Percentiles rank a stretch among this genome's conserved stretches.
Evolutionary conservation across 202 grass and related monocot species (phyloP).

Genomic region (Digitaria exilis): DNA sequence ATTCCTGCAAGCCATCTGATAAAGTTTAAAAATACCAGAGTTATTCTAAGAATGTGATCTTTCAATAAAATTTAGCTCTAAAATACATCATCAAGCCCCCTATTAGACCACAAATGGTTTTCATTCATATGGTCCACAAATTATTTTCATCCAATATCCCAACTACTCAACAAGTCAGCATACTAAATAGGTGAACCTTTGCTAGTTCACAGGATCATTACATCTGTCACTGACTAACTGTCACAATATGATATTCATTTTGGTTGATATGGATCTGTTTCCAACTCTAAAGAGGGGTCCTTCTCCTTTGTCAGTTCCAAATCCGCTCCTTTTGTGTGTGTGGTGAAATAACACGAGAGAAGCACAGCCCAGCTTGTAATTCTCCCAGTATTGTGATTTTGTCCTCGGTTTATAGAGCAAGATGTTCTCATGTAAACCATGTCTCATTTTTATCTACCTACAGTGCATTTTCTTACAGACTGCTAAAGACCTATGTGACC

Average conservation of each 20-base stretch:
- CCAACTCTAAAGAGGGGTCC: not conserved
- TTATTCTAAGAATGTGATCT: not conserved
- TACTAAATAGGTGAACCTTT: slow-evolving; percentile 19
- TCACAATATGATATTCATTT: not conserved
- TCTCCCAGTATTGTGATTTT: not conserved
- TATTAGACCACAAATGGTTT: not conserved
- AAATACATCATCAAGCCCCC: not conserved
- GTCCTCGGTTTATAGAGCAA: not conserved
- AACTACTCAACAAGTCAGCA: not conserved
- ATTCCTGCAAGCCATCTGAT: not conserved
- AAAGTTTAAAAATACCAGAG: slow-evolving; percentile 1
- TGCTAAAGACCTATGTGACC: not conserved
- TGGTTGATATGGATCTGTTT: not conserved
- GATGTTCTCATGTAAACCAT: not conserved
- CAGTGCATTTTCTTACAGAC: not conserved
- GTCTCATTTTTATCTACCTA: not conserved
- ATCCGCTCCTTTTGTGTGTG: not conserved
- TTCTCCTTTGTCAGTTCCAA: not conserved
- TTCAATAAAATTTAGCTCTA: not conserved
- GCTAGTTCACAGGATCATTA: not conserved
- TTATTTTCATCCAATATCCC: slow-evolving; percentile 19
- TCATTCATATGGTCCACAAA: not conserved
- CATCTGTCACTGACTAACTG: slow-evolving; percentile 2
- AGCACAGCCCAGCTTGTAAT: no score
- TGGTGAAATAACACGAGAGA: not conserved